Base-by-base conservation (phyloP, 257 asterid species). In the Primulina eburnea region DNA sequence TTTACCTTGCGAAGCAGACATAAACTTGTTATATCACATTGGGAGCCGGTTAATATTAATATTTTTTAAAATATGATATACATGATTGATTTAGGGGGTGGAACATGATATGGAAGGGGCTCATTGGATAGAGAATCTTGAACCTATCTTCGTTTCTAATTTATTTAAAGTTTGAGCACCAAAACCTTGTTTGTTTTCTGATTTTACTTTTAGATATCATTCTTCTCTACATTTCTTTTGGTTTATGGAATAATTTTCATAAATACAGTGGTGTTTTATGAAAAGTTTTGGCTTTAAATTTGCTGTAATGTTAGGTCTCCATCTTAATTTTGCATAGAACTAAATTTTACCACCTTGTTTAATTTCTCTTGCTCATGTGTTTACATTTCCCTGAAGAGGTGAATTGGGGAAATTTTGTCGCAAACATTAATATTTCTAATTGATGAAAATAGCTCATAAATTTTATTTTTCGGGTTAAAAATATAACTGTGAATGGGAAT, bases 261-360 rank as follows among this genome's bases (percentile, higher is more conserved):
- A 37, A 37, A 8, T 37, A 8, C 47, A 37, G 47, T 0, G 47
- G 47, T 2, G 47, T 57, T 64, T 10, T 8, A 33, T 63, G 26
- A 4, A 26, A 33, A 26, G 40, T 34, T 9, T 52, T 53, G 30
- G 56, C 4, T 68, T 68, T 63, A 24, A 14, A 18, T 47, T 47
- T 69, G 65, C 57, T 68, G 34, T 34, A 26, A 59, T 61, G 58
- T 26, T 55, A 4, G 65, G 61, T 28, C 26, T 47, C 24, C 68
- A 18, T 20, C 50, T 20, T 29, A 26, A 67, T 59, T 60, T 60
- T 68, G 47, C 8, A 26, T 57, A 73, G 63, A 59, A 60, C 53
- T 67, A 20, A 62, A 35, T 67, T 26, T 30, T 30, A 14, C 62
- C 55, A 47, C n/a, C 50, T 60, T 17, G 47, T 55, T 14, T 30